phyloP scores from a whole-genome alignment of 2,329 filamentous ascomycete genomes.

The Penicillium frequentans region DNA sequence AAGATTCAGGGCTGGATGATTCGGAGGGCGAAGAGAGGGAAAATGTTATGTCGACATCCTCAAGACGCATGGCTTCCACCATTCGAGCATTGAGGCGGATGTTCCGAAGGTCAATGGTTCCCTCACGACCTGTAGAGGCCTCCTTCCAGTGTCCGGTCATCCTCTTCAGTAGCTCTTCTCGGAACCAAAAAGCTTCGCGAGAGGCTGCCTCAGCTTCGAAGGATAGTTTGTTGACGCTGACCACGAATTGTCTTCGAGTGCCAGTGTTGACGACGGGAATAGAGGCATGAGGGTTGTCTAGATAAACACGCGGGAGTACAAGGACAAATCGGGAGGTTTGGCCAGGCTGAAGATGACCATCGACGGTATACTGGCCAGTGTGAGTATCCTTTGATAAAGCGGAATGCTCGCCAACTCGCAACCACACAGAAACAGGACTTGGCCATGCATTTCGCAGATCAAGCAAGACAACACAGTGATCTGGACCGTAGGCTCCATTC shows the following conservation, averaged over 20 bases:
- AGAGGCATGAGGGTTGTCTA: slow-evolving; percentile 72
- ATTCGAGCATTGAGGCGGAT: slow-evolving; percentile 73
- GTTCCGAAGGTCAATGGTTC: slow-evolving; percentile 72
- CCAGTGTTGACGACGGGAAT: slow-evolving; percentile 80
- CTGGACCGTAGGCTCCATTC: slow-evolving; percentile 47
- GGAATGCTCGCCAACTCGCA: slow-evolving; percentile 49
- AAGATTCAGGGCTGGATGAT: background rate
- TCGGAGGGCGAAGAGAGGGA: slow-evolving; percentile 34
- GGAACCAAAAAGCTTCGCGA: slow-evolving; percentile 88
- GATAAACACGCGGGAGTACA: slow-evolving; percentile 71
- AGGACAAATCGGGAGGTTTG: slow-evolving; percentile 72
- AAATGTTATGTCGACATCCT: slow-evolving; percentile 70
- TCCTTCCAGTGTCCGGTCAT: slow-evolving; percentile 72
- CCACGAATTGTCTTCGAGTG: slow-evolving; percentile 88
- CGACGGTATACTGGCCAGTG: slow-evolving; percentile 32
- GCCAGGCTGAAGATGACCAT: slow-evolving; percentile 55
- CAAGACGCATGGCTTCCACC: slow-evolving; percentile 78
- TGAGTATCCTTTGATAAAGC: slow-evolving; percentile 19
- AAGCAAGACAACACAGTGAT: slow-evolving; percentile 76
- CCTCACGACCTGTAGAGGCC: slow-evolving; percentile 57
- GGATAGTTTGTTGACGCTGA: slow-evolving; percentile 75
- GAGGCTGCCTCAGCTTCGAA: slow-evolving; percentile 75
- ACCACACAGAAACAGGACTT: slow-evolving; percentile 67
- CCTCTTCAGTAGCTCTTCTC: slow-evolving; percentile 73
- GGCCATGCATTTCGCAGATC: slow-evolving; percentile 92